Base-by-base conservation (phyloP, 2,329 filamentous ascomycete genomes). In the Coniochaeta sp. region DNA sequence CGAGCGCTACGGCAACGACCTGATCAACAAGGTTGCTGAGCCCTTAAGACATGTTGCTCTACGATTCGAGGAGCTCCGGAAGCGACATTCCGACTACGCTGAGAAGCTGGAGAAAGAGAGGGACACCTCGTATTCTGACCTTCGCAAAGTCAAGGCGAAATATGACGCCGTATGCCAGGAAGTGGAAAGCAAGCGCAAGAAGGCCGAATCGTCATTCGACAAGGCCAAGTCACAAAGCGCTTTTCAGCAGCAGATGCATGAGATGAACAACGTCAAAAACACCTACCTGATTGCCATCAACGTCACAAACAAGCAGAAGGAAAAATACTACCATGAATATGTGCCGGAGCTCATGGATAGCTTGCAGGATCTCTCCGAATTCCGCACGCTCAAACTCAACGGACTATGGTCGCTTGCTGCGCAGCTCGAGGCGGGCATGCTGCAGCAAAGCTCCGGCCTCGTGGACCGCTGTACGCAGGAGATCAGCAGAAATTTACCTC, bases 211-310 rank as follows among this genome's bases (percentile, higher is more conserved):
- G 55, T 87, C 92, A n/a, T 96, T 95, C 70, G 93, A 98, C 73
- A 97, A 96, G 77, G 78, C 85, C 64, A 99, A 97, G 77, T 92
- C 93, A 8, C 90, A 96, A 71, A 89, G 86, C 71, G 87, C 91
- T 40, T 99, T 96, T 74, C 91, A 96, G 69, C 91, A 96, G 71
- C 93, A 98, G 74, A 81, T 96, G 62, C 77, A 88, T 62, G 95
- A 99, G 67, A 98, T 98, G 95, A 90, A 95, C 76, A 99, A 99
- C 72, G 84, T 89, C 73, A 99, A 99, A 80, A 99, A 99, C 73
- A 92, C 90, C n/a, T 99, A 99, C 71, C 79, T 99, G 63, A 96
- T 99, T 69, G 84, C 87, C 63, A 96, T 99, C 77, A 96, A 96
- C 71, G 91, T 98, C 61, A 96, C 93, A 36, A 99, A 99, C 76